These are phyloP conservation scores for Notholithocarpus densiflorus DNA, from an alignment of 306 rosid genomes.

Conservation along the genomic window DNA sequence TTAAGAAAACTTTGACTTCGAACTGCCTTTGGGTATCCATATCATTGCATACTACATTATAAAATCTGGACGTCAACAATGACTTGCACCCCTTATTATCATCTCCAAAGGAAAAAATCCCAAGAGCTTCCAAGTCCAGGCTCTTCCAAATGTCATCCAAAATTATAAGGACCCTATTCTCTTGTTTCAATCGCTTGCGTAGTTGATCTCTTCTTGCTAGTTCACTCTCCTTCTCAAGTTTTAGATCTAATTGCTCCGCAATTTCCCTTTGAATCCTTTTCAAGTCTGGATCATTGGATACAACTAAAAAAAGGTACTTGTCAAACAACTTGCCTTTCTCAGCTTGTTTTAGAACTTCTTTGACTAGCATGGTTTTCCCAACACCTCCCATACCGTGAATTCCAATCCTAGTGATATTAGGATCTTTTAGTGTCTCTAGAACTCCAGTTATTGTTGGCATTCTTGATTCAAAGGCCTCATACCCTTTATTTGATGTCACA, in stretches of 20 bases:
- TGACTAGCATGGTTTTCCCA: neutral
- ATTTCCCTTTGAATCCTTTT: neutral
- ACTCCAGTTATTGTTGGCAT: accelerated
- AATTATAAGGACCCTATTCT: neutral
- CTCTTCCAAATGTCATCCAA: neutral
- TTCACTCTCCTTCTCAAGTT: neutral
- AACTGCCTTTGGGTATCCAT: neutral
- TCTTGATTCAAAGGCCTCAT: neutral
- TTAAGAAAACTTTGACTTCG: accelerated
- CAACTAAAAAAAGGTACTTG: neutral
- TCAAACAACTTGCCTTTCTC: neutral
- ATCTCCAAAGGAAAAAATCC: neutral
- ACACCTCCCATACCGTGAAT: accelerated
- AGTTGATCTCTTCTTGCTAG: neutral
- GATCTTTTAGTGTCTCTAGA: neutral
- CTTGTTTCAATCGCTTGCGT: accelerated
- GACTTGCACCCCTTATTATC: neutral
- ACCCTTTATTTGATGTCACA: accelerated
- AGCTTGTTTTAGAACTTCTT: neutral
- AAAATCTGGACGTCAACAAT: neutral
- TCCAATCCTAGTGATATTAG: neutral
- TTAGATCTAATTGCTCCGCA: accelerated
- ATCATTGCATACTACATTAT: neutral
- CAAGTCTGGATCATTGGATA: neutral
- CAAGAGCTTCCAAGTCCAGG: neutral